These are phyloP conservation scores for Aeschynomene evenia DNA, from an alignment of 306 rosid species.

Conservation along the genomic window DNA sequence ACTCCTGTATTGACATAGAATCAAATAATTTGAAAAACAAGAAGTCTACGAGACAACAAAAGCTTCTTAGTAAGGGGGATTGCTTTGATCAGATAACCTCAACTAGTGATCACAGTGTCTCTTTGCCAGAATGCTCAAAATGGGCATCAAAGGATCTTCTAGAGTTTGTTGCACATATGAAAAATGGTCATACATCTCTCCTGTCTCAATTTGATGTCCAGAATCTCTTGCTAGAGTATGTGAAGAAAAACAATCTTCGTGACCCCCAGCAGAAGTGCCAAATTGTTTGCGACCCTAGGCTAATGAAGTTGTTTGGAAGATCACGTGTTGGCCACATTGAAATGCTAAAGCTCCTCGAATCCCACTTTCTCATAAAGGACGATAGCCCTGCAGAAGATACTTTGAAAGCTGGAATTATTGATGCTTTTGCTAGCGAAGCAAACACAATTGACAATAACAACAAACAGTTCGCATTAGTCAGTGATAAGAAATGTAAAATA, in stretches of 20 bases:
- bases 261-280: constrained; percentile 75
- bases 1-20: constrained; percentile 57
- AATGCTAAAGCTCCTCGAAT: constrained; percentile 83
- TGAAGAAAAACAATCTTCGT: constrained; percentile 68
- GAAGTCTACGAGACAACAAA: constrained; percentile 37
- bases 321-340: constrained; percentile 67
- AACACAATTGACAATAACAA: constrained; percentile 46
- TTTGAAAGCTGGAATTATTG: constrained; percentile 39
- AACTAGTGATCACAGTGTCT: constrained; percentile 35
- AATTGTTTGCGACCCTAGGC: constrained; percentile 79
- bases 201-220: constrained; percentile 71
- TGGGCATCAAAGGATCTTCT: constrained; percentile 94
- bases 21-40: constrained; percentile 47
- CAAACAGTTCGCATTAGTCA: constrained; percentile 38
- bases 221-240: constrained; percentile 68
- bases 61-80: constrained; percentile 30
- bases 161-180: constrained; percentile 89
- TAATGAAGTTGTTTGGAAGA: constrained; percentile 71
- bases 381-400: constrained; percentile 34
- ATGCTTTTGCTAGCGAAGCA: constrained; percentile 47
- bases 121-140: constrained; percentile 44
- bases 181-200: constrained; percentile 68
- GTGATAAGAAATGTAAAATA: constrained; percentile 56
- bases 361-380: constrained; percentile 65
- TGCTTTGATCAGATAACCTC: constrained; percentile 39